Base-by-base conservation (phyloP, 192 early-diverging fungal species). In the Backusella liffmaniae region DNA sequence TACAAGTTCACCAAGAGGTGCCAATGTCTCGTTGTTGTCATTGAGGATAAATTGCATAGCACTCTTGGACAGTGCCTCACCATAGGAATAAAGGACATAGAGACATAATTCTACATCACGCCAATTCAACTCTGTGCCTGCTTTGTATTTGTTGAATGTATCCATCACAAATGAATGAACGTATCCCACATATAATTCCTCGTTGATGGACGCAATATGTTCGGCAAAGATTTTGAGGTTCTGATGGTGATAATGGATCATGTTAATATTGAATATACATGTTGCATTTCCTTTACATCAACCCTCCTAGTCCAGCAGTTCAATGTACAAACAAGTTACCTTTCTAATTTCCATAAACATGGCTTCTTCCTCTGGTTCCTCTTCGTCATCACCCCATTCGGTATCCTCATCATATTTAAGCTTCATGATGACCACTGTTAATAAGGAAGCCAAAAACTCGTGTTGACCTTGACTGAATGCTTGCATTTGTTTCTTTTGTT, bases 391-490 rank as follows among this genome's bases (percentile, higher is more conserved):
- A 16, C 86, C 88, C 88, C 90, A 94, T 8, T 91, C 86, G 69
- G 91, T 93, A 62, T 96, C 94, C 36, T 94, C 92, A 83, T 94
- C 88, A 75, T 95, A 97, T 85, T 95, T 95, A 89, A 97, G 93
- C 87, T 97, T 97, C 36, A 89, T 79, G 15, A 96, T 88, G 42
- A 97, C 82, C 0, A 90, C 88, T 34, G 86, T 83, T 42, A 96
- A 80, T 37, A 95, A 82, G 12, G 86, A 83, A 32, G 77, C 78
- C 46, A 90, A 62, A 59, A 88, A 82, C 70, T 86, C 84, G 37
- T 81, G 81, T 67, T 88, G 89, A 35, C 82, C 70, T 37, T 86
- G 78, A 42, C 80, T 77, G 39, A 90, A 76, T 23, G 74, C 76
- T 13, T 82, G 80, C 2, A 70, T 79, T 13, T 75, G 79, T 70